Percentiles rank a stretch among this genome's conserved stretches.
phyloP scores from a whole-genome alignment of 2,329 filamentous ascomycete species.

The Colletotrichum siamense region DNA sequence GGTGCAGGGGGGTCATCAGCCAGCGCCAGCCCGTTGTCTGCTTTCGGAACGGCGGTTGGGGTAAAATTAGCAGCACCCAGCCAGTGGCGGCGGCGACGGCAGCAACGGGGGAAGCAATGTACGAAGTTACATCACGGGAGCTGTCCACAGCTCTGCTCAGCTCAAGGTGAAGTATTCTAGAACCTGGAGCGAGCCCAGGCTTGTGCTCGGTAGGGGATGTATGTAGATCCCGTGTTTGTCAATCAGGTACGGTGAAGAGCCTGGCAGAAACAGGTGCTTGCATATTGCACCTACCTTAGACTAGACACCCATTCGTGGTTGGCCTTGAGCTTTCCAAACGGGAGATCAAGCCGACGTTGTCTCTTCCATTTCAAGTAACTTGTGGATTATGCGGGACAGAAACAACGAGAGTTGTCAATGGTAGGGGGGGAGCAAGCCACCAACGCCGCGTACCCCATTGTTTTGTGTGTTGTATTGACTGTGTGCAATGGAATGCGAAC shows the following conservation, averaged over 20 bases:
- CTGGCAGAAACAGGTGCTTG: not conserved
- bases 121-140: not conserved
- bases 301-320: not conserved
- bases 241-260: slow-evolving; percentile 8
- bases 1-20: slow-evolving; percentile 5
- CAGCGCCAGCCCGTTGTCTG: not conserved
- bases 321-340: not conserved
- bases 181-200: not conserved
- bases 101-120: not conserved
- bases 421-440: not conserved
- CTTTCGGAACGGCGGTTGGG: not conserved
- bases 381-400: not conserved
- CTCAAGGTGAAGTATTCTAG: slow-evolving; percentile 2
- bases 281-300: not conserved
- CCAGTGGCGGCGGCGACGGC: not conserved
- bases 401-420: not conserved
- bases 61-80: not conserved
- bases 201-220: not conserved
- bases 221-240: not conserved
- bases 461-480: not conserved
- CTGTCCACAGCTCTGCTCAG: not conserved
- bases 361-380: not conserved
- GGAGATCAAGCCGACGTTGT: not conserved
- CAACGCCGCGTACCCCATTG: not conserved
- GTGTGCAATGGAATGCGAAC: not conserved